These are phyloP conservation scores for Fusarium stilboides DNA, from an alignment of 2,329 filamentous ascomycete genomes.

Conservation along the genomic window DNA sequence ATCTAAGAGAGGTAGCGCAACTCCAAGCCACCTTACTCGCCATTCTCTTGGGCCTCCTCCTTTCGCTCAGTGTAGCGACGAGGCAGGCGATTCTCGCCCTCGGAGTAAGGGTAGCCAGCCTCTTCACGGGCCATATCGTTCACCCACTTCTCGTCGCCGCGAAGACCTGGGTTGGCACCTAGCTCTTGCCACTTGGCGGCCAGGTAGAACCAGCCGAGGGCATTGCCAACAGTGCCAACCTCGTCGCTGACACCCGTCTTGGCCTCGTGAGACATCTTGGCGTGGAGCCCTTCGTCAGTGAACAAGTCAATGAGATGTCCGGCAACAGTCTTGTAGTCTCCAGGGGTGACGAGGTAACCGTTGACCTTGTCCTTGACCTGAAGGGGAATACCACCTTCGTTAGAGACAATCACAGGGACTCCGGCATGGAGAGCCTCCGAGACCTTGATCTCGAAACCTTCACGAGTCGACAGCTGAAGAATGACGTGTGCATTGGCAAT, in stretches of 20 bases:
- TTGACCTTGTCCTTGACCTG: conserved; percentile 81
- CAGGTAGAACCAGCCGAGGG: conserved; percentile 83
- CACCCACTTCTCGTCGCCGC: conserved; percentile 67
- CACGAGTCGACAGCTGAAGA: conserved; percentile 84
- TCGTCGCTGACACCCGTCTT: conserved; percentile 81
- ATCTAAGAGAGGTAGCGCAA: neutral
- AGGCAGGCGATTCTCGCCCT: conserved; percentile 74
- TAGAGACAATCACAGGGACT: conserved; percentile 81
- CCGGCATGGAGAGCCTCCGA: conserved; percentile 87
- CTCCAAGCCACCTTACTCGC: conserved; percentile 18
- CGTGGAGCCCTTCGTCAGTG: conserved; percentile 74
- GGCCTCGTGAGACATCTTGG: conserved; percentile 76
- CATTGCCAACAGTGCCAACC: conserved; percentile 85
- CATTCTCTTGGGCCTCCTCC: conserved; percentile 27
- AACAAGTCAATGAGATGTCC: conserved; percentile 76
- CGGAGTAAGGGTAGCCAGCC: conserved; percentile 71
- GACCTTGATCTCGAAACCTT: conserved; percentile 90
- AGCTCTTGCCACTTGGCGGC: conserved; percentile 74
- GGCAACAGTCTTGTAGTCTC: conserved; percentile 79
- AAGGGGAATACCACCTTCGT: conserved; percentile 84
- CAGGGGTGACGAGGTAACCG: conserved; percentile 81
- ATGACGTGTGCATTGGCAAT: conserved; percentile 80
- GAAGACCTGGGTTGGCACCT: conserved; percentile 63
- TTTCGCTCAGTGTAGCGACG: conserved; percentile 49
- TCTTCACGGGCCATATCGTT: conserved; percentile 63